Evolutionary conservation across 164 flowering plant species (phyloP).

Genomic region (Sedum album): DNA sequence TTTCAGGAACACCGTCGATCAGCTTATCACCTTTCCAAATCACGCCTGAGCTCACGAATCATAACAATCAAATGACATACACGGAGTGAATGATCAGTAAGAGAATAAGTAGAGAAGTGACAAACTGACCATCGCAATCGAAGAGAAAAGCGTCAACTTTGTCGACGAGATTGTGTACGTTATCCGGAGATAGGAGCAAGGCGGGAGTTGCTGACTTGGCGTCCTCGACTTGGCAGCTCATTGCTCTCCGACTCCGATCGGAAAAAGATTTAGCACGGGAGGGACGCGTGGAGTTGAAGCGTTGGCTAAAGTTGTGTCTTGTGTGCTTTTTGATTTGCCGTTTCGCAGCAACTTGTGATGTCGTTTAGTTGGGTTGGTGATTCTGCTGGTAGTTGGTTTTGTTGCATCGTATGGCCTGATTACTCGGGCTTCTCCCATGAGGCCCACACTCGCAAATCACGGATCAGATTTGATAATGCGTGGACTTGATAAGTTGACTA

Average conservation of each 20-base stretch:
- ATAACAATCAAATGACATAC: neutral
- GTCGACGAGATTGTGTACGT: conserved; percentile 37
- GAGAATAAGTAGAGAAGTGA: no score
- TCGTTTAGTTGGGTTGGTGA: no score
- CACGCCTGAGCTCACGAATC: conserved; percentile 40
- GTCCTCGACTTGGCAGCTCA: conserved; percentile 5
- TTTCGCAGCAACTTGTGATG: no score
- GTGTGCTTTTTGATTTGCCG: no score
- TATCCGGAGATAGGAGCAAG: conserved; percentile 33
- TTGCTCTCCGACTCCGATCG: conserved; percentile 2
- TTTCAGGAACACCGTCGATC: conserved; percentile 67
- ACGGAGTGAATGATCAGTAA: neutral
- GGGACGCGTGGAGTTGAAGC: neutral
- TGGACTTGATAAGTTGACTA: no score
- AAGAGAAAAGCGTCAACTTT: conserved; percentile 84
- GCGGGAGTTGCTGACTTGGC: neutral
- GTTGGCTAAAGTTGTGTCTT: no score
- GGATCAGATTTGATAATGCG: no score
- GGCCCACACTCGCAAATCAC: no score
- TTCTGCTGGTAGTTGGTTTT: no score
- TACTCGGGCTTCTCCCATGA: no score
- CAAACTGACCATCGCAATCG: conserved; percentile 95
- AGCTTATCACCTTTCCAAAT: conserved; percentile 92
- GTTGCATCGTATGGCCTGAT: no score
- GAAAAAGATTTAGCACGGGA: neutral